Conservation (phyloP, 2,329 filamentous ascomycete genomes). For the Knoxdaviesia proteae region DNA sequence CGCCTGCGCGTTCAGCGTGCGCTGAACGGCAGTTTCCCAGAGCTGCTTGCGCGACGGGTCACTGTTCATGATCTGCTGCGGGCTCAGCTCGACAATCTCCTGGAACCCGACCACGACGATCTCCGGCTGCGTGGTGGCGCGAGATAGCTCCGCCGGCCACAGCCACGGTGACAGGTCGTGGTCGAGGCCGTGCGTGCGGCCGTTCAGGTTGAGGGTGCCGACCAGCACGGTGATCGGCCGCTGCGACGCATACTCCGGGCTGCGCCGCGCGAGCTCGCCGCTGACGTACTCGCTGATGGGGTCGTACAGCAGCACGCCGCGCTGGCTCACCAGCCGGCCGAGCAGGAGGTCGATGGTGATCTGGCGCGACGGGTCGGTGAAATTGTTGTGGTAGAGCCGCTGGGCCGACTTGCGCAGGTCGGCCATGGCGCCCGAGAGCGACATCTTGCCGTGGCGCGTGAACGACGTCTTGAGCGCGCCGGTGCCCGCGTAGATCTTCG, state of each 20-base stretch:
- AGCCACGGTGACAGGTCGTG: conserved; percentile 76
- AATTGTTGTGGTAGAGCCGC: conserved; percentile 92
- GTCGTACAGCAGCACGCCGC: conserved; percentile 70
- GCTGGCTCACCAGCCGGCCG: conserved; percentile 65
- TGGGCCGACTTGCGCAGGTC: conserved; percentile 90
- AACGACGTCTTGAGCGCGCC: conserved; percentile 91
- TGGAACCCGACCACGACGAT: conserved; percentile 88
- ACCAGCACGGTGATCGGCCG: conserved; percentile 57
- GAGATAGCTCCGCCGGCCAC: conserved; percentile 32
- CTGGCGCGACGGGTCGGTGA: conserved; percentile 79
- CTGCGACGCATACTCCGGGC: conserved; percentile 53
- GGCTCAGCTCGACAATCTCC: conserved; percentile 93
- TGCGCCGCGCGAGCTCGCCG: conserved; percentile 47
- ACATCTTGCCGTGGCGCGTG: conserved; percentile 89
- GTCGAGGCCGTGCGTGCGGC: conserved; percentile 55
- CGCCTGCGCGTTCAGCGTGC: conserved; percentile 54
- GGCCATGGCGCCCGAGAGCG: conserved; percentile 76
- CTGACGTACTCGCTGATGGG: conserved; percentile 85
- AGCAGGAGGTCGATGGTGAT: conserved; percentile 88
- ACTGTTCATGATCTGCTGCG: conserved; percentile 97
- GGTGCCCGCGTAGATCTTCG: conserved; percentile 89
- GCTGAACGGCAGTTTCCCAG: conserved; percentile 71
- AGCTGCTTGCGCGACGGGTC: conserved; percentile 67
- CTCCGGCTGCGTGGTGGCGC: conserved; percentile 47
- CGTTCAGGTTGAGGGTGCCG: conserved; percentile 91